Evolutionary conservation across 805 yeast genomes (phyloP), one percentile per base, ranked within the genome.

Genomic region (Teunomyces lycoperdinae): DNA sequence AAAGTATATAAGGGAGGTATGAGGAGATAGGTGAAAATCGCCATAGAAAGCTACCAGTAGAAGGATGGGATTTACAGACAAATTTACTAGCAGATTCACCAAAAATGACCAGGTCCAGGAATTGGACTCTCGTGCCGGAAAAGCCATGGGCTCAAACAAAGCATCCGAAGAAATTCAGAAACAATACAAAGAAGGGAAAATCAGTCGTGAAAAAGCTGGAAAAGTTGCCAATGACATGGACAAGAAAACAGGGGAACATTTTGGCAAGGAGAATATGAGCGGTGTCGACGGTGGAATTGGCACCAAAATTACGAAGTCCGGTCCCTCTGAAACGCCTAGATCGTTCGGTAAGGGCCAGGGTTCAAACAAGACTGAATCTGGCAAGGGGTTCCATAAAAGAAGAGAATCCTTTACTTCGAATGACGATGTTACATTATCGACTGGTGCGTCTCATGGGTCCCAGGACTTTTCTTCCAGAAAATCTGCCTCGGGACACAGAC

Each of bases 1-100:
- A 13, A 34, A 16, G 38, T 34, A 34, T 34, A n/a, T 34, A 34
- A 34, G 39, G 24, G 16, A 14, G 20, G 11, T n/a, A 9, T 14
- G 11, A 34, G 9, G 20, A n/a, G 17, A 16, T 14, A 13, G 40
- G 11, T 10, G 27, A 36, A 5, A 3, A 20, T 36, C 11, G 14
- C 7, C 9, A 6, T 24, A 13, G n/a, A 11, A 10, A 17, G 9
- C 20, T 35, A 33, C 17, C 36, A 33, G 16, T 14, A 14, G 24
- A 30, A 61, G 42, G 14, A 70, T 70, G 76, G 74, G 76, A 46
- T 58, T 70, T 44, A 55, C 69, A 17, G 74, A 70, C 52, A 70
- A 68, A 55, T 52, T 70, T 45, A 58, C 57, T 51, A 52, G 58
- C 26, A 67, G 66, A 51, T 54, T 64, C 34, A 62, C 64, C 46